Percentiles rank a stretch among this genome's conserved stretches.
Evolutionary conservation across 345 rosid species (phyloP).

Genomic region (Acer campestre): DNA sequence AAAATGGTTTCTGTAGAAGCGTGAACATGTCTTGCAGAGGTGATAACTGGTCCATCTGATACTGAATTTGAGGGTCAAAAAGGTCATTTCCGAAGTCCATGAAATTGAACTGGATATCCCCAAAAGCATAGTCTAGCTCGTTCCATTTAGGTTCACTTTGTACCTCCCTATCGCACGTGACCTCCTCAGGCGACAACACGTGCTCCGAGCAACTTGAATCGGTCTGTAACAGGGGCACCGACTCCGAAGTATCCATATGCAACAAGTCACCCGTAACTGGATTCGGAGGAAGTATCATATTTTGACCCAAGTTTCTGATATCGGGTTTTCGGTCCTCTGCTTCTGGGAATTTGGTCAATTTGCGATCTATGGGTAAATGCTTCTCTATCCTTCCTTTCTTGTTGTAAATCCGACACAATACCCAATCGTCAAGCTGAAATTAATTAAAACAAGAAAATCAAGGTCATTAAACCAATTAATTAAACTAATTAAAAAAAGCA

Average conservation of each 20-base stretch:
- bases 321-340: conserved; percentile 44
- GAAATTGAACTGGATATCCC: conserved; percentile 44
- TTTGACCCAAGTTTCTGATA: conserved; percentile 17
- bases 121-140: conserved; percentile 25
- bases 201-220: conserved; percentile 79
- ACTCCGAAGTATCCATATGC: conserved; percentile 58
- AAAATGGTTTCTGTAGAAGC: conserved; percentile 30
- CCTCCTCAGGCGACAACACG: conserved; percentile 56
- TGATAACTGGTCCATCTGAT: conserved; percentile 43
- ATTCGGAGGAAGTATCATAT: not conserved
- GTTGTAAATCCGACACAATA: conserved; percentile 78
- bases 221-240: conserved; percentile 50
- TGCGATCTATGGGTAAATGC: conserved; percentile 29
- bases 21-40: conserved; percentile 40
- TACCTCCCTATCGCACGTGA: conserved; percentile 55
- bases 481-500: not conserved
- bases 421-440: conserved; percentile 90
- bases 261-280: conserved; percentile 1
- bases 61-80: conserved; percentile 46
- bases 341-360: conserved; percentile 21
- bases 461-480: not conserved
- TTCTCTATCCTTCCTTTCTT: conserved; percentile 79
- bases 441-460: not conserved
- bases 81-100: conserved; percentile 52
- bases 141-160: conserved; percentile 57